These are phyloP conservation scores for Suillus cothurnatus DNA, from an alignment of 768 basidiomycete genomes.

Conservation along the genomic window DNA sequence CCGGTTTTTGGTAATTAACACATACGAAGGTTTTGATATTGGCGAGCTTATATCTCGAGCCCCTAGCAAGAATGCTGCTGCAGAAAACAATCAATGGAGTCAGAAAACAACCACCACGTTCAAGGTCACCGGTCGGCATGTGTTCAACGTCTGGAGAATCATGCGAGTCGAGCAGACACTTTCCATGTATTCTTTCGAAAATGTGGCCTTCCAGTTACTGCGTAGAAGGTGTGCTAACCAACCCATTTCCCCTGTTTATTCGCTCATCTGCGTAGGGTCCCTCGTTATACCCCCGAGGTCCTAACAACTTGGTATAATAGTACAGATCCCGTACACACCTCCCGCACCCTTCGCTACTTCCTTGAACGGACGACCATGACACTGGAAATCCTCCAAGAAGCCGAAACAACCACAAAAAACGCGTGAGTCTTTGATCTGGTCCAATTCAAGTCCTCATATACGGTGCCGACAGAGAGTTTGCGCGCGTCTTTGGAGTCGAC, in stretches of 20 bases:
- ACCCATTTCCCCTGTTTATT: not conserved
- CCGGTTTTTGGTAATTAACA: conserved; percentile 4
- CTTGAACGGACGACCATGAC: conserved; percentile 64
- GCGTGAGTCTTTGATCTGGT: conserved; percentile 52
- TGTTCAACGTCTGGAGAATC: conserved; percentile 91
- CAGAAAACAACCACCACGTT: conserved; percentile 77
- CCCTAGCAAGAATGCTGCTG: conserved; percentile 41
- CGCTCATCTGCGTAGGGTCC: conserved; percentile 52
- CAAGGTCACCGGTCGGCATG: conserved; percentile 84
- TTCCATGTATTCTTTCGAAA: conserved; percentile 85
- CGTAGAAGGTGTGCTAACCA: conserved; percentile 58
- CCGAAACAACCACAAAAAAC: conserved; percentile 85
- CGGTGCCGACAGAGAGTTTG: conserved; percentile 76
- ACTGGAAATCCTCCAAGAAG: conserved; percentile 77
- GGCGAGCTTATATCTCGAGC: conserved; percentile 78
- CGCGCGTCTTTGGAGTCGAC: conserved; percentile 96
- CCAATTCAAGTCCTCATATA: not conserved
- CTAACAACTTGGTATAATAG: conserved; percentile 74
- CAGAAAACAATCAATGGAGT: conserved; percentile 68
- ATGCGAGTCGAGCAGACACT: conserved; percentile 84
- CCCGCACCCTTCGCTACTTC: conserved; percentile 63
- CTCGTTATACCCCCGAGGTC: conserved; percentile 65
- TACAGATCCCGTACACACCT: conserved; percentile 53
- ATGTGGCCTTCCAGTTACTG: conserved; percentile 82
- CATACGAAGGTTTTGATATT: conserved; percentile 63